phyloP scores from a whole-genome alignment of 176 grass and related monocot species.

The Aegilops longissima region DNA sequence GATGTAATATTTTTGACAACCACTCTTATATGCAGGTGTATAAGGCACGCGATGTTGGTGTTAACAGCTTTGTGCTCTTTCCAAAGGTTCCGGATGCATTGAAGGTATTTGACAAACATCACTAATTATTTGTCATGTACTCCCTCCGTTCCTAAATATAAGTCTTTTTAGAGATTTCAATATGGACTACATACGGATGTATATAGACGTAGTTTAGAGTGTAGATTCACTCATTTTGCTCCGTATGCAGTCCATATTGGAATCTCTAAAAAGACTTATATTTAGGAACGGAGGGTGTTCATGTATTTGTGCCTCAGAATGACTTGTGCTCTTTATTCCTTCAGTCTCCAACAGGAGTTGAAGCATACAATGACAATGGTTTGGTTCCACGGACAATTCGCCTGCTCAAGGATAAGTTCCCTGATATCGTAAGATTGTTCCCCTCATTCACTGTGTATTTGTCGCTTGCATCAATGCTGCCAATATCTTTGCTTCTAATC shows the following conservation, averaged over 20 bases:
- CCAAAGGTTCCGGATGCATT: constrained; percentile 97
- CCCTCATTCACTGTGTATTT: background rate
- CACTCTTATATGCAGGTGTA: constrained; percentile 67
- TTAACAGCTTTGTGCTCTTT: constrained; percentile 93
- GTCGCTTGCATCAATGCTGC: background rate
- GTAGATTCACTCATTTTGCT: too few relatives aligned
- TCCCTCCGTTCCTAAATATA: background rate
- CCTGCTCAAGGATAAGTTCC: constrained; percentile 93
- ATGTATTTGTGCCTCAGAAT: constrained; percentile 6
- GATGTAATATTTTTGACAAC: background rate
- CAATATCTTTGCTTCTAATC: background rate
- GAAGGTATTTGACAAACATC: constrained; percentile 57
- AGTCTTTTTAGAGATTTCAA: too few relatives aligned
- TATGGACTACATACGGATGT: too few relatives aligned
- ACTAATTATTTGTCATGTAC: background rate
- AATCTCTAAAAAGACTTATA: too few relatives aligned
- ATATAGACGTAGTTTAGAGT: too few relatives aligned
- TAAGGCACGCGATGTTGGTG: constrained; percentile 88
- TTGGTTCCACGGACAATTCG: constrained; percentile 82
- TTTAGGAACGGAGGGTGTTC: too few relatives aligned
- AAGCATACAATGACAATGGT: constrained; percentile 96
- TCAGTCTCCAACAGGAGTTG: constrained; percentile 75
- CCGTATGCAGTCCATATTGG: too few relatives aligned
- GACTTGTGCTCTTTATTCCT: constrained; percentile 16
- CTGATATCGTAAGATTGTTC: constrained; percentile 70